Conservation (phyloP, 2,329 filamentous ascomycete species). For the Acephala macrosclerotiorum region DNA sequence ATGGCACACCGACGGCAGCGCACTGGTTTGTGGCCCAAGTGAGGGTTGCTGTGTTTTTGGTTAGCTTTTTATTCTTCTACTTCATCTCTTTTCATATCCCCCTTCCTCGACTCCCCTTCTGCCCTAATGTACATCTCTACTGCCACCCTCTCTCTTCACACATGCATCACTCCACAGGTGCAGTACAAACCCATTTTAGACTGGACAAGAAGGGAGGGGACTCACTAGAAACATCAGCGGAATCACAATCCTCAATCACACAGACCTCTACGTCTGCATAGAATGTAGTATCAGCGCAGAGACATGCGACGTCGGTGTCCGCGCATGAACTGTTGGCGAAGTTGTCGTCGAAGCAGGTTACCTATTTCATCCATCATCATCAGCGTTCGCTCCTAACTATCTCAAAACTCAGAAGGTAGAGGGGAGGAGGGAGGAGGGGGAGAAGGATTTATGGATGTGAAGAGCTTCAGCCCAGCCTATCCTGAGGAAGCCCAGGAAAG, state of each 20-base stretch:
- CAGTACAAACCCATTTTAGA: not conserved
- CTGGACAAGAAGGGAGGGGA: not conserved
- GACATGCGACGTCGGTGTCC: constrained; percentile 56
- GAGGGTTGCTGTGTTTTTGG: constrained; percentile 20
- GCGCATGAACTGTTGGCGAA: constrained; percentile 55
- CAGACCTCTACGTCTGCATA: constrained; percentile 20
- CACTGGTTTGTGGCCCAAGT: constrained; percentile 11
- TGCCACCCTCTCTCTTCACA: too few species aligned
- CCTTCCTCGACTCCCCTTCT: too few species aligned
- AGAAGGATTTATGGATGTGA: too few species aligned
- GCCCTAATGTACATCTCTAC: too few species aligned
- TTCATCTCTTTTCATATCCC: not conserved
- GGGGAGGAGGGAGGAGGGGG: too few species aligned
- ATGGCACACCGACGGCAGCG: constrained; percentile 15
- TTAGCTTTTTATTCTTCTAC: constrained; percentile 4
- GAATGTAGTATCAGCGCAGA: constrained; percentile 50
- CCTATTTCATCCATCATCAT: too few species aligned
- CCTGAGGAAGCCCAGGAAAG: too few species aligned
- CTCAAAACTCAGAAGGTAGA: too few species aligned
- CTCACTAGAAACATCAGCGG: constrained; percentile 19
- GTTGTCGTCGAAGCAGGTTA: constrained; percentile 54
- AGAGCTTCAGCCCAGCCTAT: too few species aligned
- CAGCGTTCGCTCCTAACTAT: too few species aligned
- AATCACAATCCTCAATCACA: constrained; percentile 13
- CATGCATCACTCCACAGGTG: too few species aligned